phyloP scores from a whole-genome alignment of 2,329 filamentous ascomycete species.

The Endocalyx cinctus region DNA sequence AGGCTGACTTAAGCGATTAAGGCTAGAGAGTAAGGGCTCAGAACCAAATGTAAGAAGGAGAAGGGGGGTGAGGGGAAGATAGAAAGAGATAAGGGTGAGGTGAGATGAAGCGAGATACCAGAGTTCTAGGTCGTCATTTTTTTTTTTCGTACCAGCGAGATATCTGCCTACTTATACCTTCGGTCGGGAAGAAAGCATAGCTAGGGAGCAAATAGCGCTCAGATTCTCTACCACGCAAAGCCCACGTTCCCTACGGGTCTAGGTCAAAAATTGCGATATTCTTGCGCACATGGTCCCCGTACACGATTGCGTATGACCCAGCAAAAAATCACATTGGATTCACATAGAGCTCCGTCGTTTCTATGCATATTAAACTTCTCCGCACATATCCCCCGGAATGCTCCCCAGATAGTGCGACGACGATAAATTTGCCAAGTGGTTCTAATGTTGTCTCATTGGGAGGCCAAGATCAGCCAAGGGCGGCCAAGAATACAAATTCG shows the following conservation, averaged over 20 bases:
- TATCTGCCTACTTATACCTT: too few relatives aligned
- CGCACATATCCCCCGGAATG: constrained; percentile 5
- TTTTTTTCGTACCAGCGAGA: too few relatives aligned
- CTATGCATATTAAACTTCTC: not conserved
- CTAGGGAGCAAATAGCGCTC: too few relatives aligned
- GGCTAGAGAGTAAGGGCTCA: too few relatives aligned
- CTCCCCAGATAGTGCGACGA: constrained; percentile 4
- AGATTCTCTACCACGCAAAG: too few relatives aligned
- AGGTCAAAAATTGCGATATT: not conserved
- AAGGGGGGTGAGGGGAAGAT: not conserved
- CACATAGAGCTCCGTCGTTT: not conserved
- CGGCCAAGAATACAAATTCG: constrained; percentile 9
- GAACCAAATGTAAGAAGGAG: not conserved
- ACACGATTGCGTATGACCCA: too few relatives aligned
- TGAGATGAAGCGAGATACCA: not conserved
- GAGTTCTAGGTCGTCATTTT: too few relatives aligned
- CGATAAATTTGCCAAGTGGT: constrained; percentile 3
- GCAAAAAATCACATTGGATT: not conserved
- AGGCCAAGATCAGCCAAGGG: constrained; percentile 10
- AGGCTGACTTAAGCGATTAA: not conserved
- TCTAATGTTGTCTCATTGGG: constrained; percentile 3
- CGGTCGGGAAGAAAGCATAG: too few relatives aligned
- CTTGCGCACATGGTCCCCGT: constrained; percentile 1
- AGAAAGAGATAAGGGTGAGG: not conserved
- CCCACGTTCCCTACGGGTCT: too few relatives aligned